Conservation (phyloP, 2,329 filamentous ascomycete species). For the Sporothrix schenckii region DNA sequence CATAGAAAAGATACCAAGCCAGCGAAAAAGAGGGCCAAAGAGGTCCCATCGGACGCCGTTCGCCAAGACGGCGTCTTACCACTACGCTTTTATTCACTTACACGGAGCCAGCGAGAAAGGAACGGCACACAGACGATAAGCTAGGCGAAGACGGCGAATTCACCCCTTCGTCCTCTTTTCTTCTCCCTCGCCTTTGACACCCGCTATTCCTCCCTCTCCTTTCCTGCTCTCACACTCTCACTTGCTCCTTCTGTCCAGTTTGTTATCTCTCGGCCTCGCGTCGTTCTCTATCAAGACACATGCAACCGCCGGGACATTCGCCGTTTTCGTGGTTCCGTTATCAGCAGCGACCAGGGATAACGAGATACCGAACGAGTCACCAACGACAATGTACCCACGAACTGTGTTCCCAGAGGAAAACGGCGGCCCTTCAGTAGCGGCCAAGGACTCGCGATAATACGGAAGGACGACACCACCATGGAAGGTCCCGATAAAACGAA, state of each 20-base stretch:
- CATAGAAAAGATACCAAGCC: background rate
- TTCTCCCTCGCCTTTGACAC: background rate
- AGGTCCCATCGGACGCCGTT: background rate
- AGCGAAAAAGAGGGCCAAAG: too few relatives aligned
- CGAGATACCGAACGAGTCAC: background rate
- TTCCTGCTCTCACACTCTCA: background rate
- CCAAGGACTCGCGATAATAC: background rate
- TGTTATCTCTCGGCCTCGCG: background rate
- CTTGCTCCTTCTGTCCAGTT: background rate
- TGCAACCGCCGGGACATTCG: background rate
- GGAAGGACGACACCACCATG: slow-evolving; percentile 3
- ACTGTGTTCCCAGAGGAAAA: background rate
- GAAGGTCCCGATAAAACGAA: background rate
- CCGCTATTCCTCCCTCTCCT: background rate
- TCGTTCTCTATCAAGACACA: background rate
- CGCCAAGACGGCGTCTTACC: slow-evolving; percentile 14
- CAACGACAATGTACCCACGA: background rate
- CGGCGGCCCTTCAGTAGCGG: background rate
- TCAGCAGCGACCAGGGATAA: slow-evolving; percentile 3
- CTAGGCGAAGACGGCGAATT: slow-evolving; percentile 9
- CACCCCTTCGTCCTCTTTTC: too few relatives aligned
- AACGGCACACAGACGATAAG: background rate
- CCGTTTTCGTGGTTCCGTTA: slow-evolving; percentile 21
- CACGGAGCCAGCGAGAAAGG: background rate
- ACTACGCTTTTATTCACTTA: slow-evolving; percentile 1